Percentiles rank a stretch among this genome's conserved stretches.
These are phyloP conservation scores for Euphorbia pulcherrima DNA, from an alignment of 345 rosid species.

Conservation along the genomic window DNA sequence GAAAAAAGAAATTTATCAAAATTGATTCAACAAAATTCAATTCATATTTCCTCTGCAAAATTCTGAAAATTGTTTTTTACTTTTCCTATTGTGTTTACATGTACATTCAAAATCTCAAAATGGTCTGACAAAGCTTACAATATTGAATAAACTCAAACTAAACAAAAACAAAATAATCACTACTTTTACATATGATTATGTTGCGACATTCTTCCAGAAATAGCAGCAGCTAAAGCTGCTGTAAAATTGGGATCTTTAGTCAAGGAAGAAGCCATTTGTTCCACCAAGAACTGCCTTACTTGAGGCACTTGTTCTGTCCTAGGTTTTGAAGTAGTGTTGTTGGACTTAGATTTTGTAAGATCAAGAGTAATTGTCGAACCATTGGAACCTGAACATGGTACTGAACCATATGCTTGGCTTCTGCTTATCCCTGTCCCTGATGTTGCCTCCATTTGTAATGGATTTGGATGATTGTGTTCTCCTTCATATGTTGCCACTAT, in stretches of 20 bases:
- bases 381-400: constrained; percentile 36
- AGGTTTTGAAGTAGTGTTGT: constrained; percentile 26
- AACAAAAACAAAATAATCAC: constrained; percentile 7
- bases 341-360: constrained; percentile 43
- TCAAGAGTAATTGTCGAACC: constrained; percentile 50
- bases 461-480: constrained; percentile 90
- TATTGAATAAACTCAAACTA: background rate
- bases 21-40: background rate
- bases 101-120: constrained; percentile 13
- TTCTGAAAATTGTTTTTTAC: background rate
- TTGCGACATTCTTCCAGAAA: constrained; percentile 69
- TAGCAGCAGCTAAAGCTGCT: constrained; percentile 91
- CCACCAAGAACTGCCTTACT: constrained; percentile 64
- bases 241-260: constrained; percentile 94
- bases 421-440: constrained; percentile 40
- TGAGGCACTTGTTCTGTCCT: constrained; percentile 52
- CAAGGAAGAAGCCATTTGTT: constrained; percentile 90
- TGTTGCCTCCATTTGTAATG: constrained; percentile 54
- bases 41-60: background rate
- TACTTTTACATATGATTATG: constrained; percentile 43
- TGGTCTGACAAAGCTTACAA: constrained; percentile 4
- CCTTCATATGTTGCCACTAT: constrained; percentile 96
- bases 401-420: constrained; percentile 32
- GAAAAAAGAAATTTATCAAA: too few relatives aligned
- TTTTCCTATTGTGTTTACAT: constrained; percentile 19